Conservation (phyloP, 2,329 filamentous ascomycete species). For the Fusarium pseudocircinatum region DNA sequence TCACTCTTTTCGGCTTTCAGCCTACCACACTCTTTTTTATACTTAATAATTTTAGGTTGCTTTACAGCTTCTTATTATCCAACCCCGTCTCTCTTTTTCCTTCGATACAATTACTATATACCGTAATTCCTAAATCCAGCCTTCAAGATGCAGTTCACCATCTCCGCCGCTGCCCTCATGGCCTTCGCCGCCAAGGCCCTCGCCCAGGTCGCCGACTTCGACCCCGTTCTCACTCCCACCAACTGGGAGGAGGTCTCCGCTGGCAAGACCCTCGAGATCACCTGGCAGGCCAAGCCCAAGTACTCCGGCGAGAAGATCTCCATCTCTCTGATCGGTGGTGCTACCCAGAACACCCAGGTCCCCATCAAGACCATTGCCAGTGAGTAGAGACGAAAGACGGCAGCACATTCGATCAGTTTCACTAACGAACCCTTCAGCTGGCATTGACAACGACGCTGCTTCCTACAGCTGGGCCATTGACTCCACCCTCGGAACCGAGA, state of each 20-base stretch:
- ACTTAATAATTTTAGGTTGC: constrained; percentile 31
- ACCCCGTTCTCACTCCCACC: constrained; percentile 61
- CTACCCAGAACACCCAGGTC: constrained; percentile 53
- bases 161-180: constrained; percentile 59
- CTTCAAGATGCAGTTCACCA: constrained; percentile 65
- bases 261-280: constrained; percentile 60
- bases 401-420: background rate
- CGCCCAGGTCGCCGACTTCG: constrained; percentile 66
- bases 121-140: constrained; percentile 38
- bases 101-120: constrained; percentile 29
- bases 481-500: constrained; percentile 54
- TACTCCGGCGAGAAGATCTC: constrained; percentile 57
- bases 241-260: constrained; percentile 56
- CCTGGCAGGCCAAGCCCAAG: constrained; percentile 57
- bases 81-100: constrained; percentile 27
- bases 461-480: constrained; percentile 62
- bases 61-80: constrained; percentile 23
- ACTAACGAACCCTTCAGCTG: constrained; percentile 48
- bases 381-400: constrained; percentile 52
- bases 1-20: constrained; percentile 46
- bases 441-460: constrained; percentile 56
- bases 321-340: constrained; percentile 66
- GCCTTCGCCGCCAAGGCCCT: constrained; percentile 61
- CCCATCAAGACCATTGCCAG: constrained; percentile 57
- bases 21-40: constrained; percentile 48